A percentile compares a stretch with the other conserved stretches of the same genome.
phyloP scores from a whole-genome alignment of 129 eudicot species.

The Chrysanthemum lavandulifolium region DNA sequence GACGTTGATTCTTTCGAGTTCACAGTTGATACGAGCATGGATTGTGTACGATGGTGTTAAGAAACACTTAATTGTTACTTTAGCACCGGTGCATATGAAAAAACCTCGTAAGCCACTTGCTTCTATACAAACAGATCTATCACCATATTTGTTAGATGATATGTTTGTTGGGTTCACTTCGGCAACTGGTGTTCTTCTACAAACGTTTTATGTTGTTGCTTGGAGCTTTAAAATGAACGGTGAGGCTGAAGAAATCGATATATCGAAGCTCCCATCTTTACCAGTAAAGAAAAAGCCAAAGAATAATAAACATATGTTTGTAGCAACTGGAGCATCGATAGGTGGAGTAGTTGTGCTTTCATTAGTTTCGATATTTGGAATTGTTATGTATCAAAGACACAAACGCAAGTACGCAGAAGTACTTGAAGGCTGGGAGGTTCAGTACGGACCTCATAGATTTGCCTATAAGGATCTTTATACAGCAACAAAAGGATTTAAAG shows the following conservation, averaged over 20 bases:
- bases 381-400: constrained; percentile 22
- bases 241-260: constrained; percentile 38
- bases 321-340: constrained; percentile 27
- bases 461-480: constrained; percentile 40
- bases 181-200: constrained; percentile 43
- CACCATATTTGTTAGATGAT: constrained; percentile 35
- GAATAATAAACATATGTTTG: constrained; percentile 9
- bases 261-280: constrained; percentile 38
- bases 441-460: constrained; percentile 48
- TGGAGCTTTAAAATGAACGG: constrained; percentile 63
- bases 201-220: constrained; percentile 45
- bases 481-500: constrained; percentile 56
- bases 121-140: constrained; percentile 28
- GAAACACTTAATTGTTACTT: constrained; percentile 33
- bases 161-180: constrained; percentile 65
- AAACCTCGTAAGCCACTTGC: constrained; percentile 44
- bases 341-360: constrained; percentile 20
- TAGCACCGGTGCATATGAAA: constrained; percentile 34
- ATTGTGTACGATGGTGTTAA: constrained; percentile 48
- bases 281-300: constrained; percentile 26
- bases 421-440: constrained; percentile 50
- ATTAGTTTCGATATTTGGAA: not conserved
- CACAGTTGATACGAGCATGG: constrained; percentile 48
- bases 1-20: constrained; percentile 33
- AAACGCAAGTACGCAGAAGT: constrained; percentile 43